Percentiles rank a stretch among this genome's conserved stretches.
phyloP scores from a whole-genome alignment of 202 grass and related monocot species.

The Bolboschoenoplectus hybrid region DNA sequence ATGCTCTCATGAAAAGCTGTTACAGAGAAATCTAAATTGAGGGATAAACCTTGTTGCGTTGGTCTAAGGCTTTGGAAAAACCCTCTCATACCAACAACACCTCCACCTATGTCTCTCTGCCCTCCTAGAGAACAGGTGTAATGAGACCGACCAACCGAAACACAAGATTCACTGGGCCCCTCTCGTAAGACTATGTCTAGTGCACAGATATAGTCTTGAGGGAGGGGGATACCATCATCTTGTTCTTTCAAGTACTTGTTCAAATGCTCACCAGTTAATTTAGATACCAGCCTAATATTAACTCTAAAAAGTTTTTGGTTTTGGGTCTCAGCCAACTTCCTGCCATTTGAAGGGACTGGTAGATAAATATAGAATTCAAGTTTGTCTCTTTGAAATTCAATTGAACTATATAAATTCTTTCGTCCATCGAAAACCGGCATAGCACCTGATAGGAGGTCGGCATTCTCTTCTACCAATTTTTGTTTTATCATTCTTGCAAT shows the following conservation, averaged over 20 bases:
- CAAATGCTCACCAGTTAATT: conserved; percentile 72
- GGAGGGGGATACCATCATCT: conserved; percentile 59
- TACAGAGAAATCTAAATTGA: conserved; percentile 93
- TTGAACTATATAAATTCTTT: conserved; percentile 81
- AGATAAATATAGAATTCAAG: conserved; percentile 76
- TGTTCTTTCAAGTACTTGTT: conserved; percentile 68
- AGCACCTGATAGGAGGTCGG: conserved; percentile 53
- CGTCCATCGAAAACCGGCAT: conserved; percentile 85
- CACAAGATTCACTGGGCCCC: conserved; percentile 67
- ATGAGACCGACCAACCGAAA: conserved; percentile 78
- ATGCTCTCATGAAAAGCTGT: conserved; percentile 83
- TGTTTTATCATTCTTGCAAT: conserved; percentile 86
- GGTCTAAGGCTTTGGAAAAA: conserved; percentile 92
- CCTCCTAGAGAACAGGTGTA: conserved; percentile 71
- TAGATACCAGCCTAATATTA: conserved; percentile 75
- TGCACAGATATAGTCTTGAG: conserved; percentile 90
- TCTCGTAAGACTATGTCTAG: conserved; percentile 87
- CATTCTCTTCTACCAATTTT: conserved; percentile 84
- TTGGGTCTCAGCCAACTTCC: conserved; percentile 41
- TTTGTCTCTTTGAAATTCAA: conserved; percentile 64
- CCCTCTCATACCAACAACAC: conserved; percentile 81
- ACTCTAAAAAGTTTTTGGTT: conserved; percentile 81
- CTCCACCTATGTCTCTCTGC: conserved; percentile 78
- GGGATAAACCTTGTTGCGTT: conserved; percentile 90
- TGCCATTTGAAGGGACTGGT: conserved; percentile 47